Base-by-base conservation (phyloP, 2,329 filamentous ascomycete species). In the Orbilia quercus region DNA sequence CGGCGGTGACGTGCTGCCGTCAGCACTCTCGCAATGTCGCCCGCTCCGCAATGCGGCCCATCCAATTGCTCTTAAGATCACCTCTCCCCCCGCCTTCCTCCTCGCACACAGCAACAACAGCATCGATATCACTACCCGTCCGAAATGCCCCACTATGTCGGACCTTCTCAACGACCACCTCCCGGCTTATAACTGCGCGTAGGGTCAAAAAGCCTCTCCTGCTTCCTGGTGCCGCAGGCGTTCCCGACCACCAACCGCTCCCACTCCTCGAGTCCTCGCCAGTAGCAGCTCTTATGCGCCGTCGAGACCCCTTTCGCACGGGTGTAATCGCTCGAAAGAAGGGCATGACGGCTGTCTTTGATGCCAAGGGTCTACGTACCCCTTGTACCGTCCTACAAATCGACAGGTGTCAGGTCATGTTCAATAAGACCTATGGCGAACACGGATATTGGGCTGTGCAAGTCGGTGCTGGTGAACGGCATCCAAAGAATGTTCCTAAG, bases 401-500 rank as follows among this genome's bases (percentile, higher is more conserved):
- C 78, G 95, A 99, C 81, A 86, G 91, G 78, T 92, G 96, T 74
- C 90, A 98, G 82, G 92, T 97, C 7, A 84, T 97, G 40, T 89
- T 90, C 70, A 89, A 91, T 82, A 97, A 96, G 85, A 95, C 91
- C 75, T 84, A 88, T 34, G 84, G 88, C 75, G 84, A 85, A 79
- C 89, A 98, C 81, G 95, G 95, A 18, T 99, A 99, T 83, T 97
- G 87, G 85, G 95, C 94, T 14, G 92, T 98, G 12, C 93, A 97
- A 82, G 83, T 99, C 47, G 95, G 95, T 18, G 84, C 87, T 51
- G 95, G 95, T 2, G 86, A 86, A 80, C 90, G 89, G 80, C 86
- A 89, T 73, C 83, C 90, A 22, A 84, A 84, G 74, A 96, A 96
- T 80, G 87, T 95, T 44, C 89, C 89, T n/a, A 87, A 90, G 78